phyloP scores from a whole-genome alignment of 2,329 filamentous ascomycete genomes.

The Iodosphaeria phyllophila region DNA sequence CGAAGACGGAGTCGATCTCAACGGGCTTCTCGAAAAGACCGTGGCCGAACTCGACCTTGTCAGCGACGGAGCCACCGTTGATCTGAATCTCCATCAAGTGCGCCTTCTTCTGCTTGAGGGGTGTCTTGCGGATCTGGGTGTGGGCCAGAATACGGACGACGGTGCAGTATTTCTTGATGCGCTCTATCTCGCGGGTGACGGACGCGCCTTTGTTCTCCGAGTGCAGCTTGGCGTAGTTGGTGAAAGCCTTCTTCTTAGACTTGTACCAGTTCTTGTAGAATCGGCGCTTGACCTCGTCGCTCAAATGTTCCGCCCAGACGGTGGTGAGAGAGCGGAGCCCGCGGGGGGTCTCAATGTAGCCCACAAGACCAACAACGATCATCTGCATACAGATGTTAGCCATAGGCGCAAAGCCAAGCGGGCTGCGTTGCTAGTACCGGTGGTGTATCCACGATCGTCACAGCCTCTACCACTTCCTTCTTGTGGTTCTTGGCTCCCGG shows the following conservation, averaged over 20 bases:
- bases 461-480: slow-evolving; percentile 88
- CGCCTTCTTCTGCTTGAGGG: slow-evolving; percentile 99
- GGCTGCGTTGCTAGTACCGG: slow-evolving; percentile 82
- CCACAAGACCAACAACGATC: slow-evolving; percentile 98
- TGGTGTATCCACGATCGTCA: slow-evolving; percentile 79
- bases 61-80: slow-evolving; percentile 88
- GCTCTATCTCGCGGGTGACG: slow-evolving; percentile 94
- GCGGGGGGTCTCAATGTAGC: slow-evolving; percentile 99
- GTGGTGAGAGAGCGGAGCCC: slow-evolving; percentile 98
- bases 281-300: slow-evolving; percentile 95
- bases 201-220: slow-evolving; percentile 78
- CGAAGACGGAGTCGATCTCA: slow-evolving; percentile 82
- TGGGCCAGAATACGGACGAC: slow-evolving; percentile 98
- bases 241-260: slow-evolving; percentile 99
- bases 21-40: slow-evolving; percentile 99
- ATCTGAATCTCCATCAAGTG: slow-evolving; percentile 99
- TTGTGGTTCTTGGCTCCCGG: slow-evolving; percentile 99
- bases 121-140: slow-evolving; percentile 98
- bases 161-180: slow-evolving; percentile 99
- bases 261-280: slow-evolving; percentile 99
- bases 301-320: slow-evolving; percentile 98
- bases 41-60: slow-evolving; percentile 94
- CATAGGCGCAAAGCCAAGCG: slow-evolving; percentile 58
- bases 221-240: slow-evolving; percentile 99
- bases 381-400: slow-evolving; percentile 63